Base-by-base conservation (phyloP, 306 rosid genomes). In the Senna tora region DNA sequence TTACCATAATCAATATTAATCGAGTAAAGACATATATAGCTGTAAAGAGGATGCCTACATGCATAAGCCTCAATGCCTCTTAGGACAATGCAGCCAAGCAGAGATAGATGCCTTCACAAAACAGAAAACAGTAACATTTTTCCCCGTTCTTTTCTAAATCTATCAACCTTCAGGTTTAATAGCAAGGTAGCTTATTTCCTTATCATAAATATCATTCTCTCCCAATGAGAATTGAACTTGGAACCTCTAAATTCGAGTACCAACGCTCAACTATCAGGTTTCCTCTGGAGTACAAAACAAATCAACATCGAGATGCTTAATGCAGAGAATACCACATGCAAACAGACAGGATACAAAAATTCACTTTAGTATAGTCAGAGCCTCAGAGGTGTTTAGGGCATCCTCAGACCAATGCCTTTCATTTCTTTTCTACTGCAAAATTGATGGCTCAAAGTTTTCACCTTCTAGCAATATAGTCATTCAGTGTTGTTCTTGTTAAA, bases 101-200 rank as follows among this genome's bases (percentile, higher is more conserved):
- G 28, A 70, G 57, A 17, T 46, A 38, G 71, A 80, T 42, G 50
- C 21, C 21, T 32, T 61, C 28, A 49, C 12, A 53, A 21, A 59
- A 22, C 19, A 7, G 52, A 9, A 43, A 53, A 3, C 45, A 63
- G 42, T 19, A 46, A 46, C 52, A 46, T 46, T 2, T 14, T 15
- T 14, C 4, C 4, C 20, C 5, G 15, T 52, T 53, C 13, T 21
- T 13, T 53, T 54, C 19, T 1, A 22, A 22, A 28, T 56, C 12
- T 41, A 41, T 41, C 46, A 41, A 13, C 13, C 4, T 41, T 41
- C 46, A 41, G 46, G 46, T 46, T 46, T 46, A 14, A 46, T 21
- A 46, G 7, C 73, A 65, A 46, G 21, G 64, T 42, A 10, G 58
- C 10, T 12, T 49, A 49, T 54, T 32, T 70, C 34, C 36, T 51